Conservation (phyloP, 257 asterid genomes). For the Cordia subcordata region DNA sequence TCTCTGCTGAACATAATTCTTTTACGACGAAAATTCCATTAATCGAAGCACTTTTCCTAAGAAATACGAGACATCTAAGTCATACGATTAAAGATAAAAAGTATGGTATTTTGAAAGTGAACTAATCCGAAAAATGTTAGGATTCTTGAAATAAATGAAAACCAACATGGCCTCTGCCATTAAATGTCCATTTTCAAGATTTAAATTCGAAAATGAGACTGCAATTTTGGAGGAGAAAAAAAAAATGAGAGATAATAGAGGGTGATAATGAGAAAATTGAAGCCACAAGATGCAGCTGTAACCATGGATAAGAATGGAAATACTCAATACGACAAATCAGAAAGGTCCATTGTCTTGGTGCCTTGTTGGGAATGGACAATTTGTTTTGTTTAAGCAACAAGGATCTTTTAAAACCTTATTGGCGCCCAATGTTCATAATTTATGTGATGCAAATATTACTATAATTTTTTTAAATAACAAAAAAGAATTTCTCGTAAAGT, state of each 20-base stretch:
- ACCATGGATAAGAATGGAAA: constrained; percentile 35
- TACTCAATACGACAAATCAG: constrained; percentile 25
- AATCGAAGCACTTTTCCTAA: too few species aligned
- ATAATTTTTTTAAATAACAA: neutral
- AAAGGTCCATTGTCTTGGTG: neutral
- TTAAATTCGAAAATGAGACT: constrained; percentile 2
- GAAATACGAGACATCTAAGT: too few species aligned
- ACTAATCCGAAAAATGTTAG: neutral
- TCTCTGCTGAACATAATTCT: neutral
- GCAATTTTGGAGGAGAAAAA: constrained; percentile 2
- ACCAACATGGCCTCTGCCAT: constrained; percentile 7
- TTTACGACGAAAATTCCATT: neutral
- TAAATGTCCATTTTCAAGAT: constrained; percentile 8
- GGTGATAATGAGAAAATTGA: constrained; percentile 33
- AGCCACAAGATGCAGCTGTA: constrained; percentile 45
- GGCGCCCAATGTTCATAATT: constrained; percentile 14
- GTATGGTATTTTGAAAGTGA: too few species aligned
- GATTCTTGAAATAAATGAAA: neutral
- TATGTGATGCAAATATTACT: constrained; percentile 8
- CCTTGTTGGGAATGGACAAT: constrained; percentile 1
- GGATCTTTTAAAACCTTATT: neutral
- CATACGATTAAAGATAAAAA: too few species aligned
- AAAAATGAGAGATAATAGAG: constrained; percentile 25
- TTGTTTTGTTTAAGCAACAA: neutral
- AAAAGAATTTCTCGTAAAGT: too few species aligned